Percentiles rank a stretch among this genome's conserved stretches.
Evolutionary conservation across 495 filamentous ascomycete species (phyloP).

Genomic region (Lophium mytilinum): DNA sequence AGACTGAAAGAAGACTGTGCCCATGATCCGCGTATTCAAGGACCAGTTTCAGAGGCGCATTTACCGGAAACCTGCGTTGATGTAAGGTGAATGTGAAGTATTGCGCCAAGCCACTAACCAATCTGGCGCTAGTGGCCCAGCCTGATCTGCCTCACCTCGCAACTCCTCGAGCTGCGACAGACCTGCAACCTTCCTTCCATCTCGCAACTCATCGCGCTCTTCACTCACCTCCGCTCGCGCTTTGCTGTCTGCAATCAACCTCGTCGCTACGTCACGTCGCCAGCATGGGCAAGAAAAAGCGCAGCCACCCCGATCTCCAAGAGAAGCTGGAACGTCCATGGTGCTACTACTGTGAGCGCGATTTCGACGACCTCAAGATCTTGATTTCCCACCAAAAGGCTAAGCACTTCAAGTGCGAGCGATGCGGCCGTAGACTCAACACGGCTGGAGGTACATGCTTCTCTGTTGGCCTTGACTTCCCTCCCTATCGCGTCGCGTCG

Average conservation of each 20-base stretch:
- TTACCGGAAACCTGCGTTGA: no score
- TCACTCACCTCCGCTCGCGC: background rate
- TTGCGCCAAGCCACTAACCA: no score
- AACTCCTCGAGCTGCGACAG: no score
- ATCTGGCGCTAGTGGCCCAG: no score
- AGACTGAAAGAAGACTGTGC: no score
- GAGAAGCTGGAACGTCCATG: constrained; percentile 81
- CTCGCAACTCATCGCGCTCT: background rate
- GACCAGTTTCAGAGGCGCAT: no score
- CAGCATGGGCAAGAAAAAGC: constrained; percentile 79
- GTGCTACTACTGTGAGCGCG: constrained; percentile 99
- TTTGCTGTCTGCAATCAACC: background rate
- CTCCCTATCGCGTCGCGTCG: background rate
- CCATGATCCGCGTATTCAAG: no score
- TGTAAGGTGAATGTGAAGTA: no score
- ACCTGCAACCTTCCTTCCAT: background rate
- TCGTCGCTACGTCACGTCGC: background rate
- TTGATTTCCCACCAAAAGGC: constrained; percentile 95
- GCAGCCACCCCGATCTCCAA: constrained; percentile 73
- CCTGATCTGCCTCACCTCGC: no score
- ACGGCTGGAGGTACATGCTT: constrained; percentile 76
- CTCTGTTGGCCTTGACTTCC: background rate
- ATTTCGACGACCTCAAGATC: constrained; percentile 95
- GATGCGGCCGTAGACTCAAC: constrained; percentile 78
- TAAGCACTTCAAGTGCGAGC: constrained; percentile 95